phyloP scores from a whole-genome alignment of 2,329 filamentous ascomycete species.

The Tolypocladium album region DNA sequence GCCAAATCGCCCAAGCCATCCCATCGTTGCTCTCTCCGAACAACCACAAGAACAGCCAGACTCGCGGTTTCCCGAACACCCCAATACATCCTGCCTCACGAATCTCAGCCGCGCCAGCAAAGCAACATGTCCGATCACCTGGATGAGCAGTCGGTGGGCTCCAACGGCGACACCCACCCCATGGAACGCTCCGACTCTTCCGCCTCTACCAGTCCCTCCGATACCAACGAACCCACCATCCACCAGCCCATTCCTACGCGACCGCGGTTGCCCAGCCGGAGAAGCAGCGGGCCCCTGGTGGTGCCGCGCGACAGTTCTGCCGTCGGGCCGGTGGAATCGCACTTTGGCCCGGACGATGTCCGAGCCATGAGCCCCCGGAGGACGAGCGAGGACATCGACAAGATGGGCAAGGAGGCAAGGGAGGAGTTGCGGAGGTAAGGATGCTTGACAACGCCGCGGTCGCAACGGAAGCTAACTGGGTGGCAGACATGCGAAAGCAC shows the following conservation, averaged over 20 bases:
- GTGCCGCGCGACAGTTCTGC: constrained; percentile 67
- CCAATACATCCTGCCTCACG: neutral
- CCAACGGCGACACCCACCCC: constrained; percentile 15
- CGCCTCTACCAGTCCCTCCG: constrained; percentile 19
- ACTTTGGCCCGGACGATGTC: constrained; percentile 79
- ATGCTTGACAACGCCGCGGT: neutral
- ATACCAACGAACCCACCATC: constrained; percentile 28
- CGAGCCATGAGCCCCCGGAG: constrained; percentile 88
- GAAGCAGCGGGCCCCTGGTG: constrained; percentile 74
- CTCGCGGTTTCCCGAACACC: neutral
- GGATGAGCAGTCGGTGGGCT: constrained; percentile 12
- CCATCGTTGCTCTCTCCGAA: neutral
- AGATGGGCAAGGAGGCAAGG: constrained; percentile 72
- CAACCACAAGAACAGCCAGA: neutral
- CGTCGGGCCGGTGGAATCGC: constrained; percentile 60
- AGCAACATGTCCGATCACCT: constrained; percentile 10
- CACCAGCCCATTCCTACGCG: constrained; percentile 44
- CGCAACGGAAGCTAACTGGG: neutral
- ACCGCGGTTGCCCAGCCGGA: constrained; percentile 60
- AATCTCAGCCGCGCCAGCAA: neutral
- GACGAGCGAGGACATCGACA: constrained; percentile 84
- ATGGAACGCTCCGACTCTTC: constrained; percentile 28
- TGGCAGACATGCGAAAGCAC: constrained; percentile 69
- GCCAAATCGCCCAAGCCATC: neutral
- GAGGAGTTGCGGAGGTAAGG: constrained; percentile 48